Evolutionary conservation across 345 rosid species (phyloP), one percentile per base, ranked within the genome.

Genomic region (Erodium maritimum): DNA sequence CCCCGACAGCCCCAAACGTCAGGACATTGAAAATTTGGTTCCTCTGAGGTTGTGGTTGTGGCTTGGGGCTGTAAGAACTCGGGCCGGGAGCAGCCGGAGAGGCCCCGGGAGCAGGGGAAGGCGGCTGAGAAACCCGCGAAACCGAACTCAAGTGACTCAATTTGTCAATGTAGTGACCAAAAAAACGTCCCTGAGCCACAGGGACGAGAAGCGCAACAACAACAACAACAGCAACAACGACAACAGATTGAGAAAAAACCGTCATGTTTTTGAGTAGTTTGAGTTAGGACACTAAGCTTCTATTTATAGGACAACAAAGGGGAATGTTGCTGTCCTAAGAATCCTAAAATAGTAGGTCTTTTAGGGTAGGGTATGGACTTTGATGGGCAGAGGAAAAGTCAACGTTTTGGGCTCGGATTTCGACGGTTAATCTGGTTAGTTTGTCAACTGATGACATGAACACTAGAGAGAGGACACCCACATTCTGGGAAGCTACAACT

Each of bases 1-100:
- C 87, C 20, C 98, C 96, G 0, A 77, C 70, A 2, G 95, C 98
- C 51, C 98, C 98, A 22, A 69, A 88, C 33, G 72, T 73, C 51
- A 77, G 65, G 50, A 91, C 96, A 65, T 84, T 72, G 54, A 77
- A 42, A 3, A 42, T 42, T 42, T 10, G 48, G 2, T 3, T 14
- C 3, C 17, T 42, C 17, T 42, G 16, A 42, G 17, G 14, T 42
- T 13, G 48, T 42, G 10, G 14, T 37, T 9, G 48, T 42, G 17
- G 48, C 48, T 42, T 42, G 48, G 11, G 17, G 0, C 17, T 42
- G 48, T 14, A 9, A 29, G 9, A 0, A 29, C 37, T 3, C 37
- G 37, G 37, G 48, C 48, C 12, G 12, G 14, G 48, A 42, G 37
- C 37, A 29, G 48, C 16, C 48, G 14, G 48, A 42, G 48, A 14